phyloP scores from a whole-genome alignment of 1,284 basidiomycete species.

The Melampsora medusae region DNA sequence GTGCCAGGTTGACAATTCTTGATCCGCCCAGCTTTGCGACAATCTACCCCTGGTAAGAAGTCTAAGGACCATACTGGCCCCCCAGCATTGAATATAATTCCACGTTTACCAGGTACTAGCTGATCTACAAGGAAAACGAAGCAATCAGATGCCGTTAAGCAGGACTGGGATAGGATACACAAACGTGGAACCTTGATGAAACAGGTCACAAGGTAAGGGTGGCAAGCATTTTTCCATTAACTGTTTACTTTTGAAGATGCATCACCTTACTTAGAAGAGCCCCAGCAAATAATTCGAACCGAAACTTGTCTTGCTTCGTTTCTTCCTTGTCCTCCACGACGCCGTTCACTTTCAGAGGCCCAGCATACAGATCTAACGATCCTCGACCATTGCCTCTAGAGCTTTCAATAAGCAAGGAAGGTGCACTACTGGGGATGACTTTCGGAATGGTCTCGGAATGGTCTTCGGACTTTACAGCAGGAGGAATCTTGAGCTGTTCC shows the following conservation, averaged over 20 bases:
- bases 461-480: constrained; percentile 59
- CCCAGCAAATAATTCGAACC: constrained; percentile 29
- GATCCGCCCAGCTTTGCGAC: neutral
- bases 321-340: neutral
- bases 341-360: constrained; percentile 6
- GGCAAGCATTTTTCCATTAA: neutral
- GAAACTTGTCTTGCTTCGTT: constrained; percentile 20
- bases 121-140: constrained; percentile 46
- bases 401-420: constrained; percentile 9
- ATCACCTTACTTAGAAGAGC: constrained; percentile 35
- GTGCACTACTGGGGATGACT: no score
- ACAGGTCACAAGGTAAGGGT: neutral
- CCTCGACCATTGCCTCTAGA: neutral
- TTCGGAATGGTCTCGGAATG: no score
- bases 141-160: neutral
- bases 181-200: neutral
- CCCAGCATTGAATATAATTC: constrained; percentile 75
- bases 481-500: no score
- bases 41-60: constrained; percentile 76
- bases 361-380: constrained; percentile 26
- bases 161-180: neutral
- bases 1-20: neutral
- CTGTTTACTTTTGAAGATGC: constrained; percentile 11
- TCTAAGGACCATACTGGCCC: constrained; percentile 80
- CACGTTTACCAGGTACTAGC: constrained; percentile 52